Evolutionary conservation across 2,329 filamentous ascomycete species (phyloP), one percentile per base, ranked within the genome.

Genomic region (Colletotrichum kahawae): DNA sequence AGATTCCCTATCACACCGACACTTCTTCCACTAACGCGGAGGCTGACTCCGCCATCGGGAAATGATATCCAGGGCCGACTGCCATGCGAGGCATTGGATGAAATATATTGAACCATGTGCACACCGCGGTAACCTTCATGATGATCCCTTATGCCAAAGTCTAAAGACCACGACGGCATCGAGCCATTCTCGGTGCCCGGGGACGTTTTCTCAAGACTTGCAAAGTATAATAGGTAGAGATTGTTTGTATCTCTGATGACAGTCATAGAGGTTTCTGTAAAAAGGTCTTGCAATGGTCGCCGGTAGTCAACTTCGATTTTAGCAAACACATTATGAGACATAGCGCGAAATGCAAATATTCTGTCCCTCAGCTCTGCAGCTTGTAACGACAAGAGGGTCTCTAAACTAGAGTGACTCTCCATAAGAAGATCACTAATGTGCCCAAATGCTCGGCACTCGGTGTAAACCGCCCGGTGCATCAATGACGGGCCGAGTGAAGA

Each of bases 251-350:
- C 43, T 21, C 4, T 7, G 1, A 48, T 7, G 0, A 21, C 10
- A 13, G 21, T 0, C 43, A 13, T 48, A 0, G 43, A 48, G 0
- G 43, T 21, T 48, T 48, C 43, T 13, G 2, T 48, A 1, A 4
- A 48, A 4, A 48, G 18, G 1, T 48, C 43, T 0, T 7, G n/a
- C n/a, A 48, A 21, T 1, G 43, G 43, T 13, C 43, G 5, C 2
- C 1, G 0, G 0, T 48, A 48, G 0, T 48, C 43, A 0, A 48
- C 5, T 3, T 1, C 0, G 2, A 48, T 1, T 3, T 48, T 48
- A 4, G 5, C 43, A 48, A 48, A 2, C 5, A 21, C 43, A 0
- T 7, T 0, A 1, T 5, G 0, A 13, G 18, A 48, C 1, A 48
- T 0, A 0, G 43, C 3, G 9, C 43, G 43, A 48, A 48, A 13